Base-by-base conservation (phyloP, 2,329 filamentous ascomycete species). In the Sarocladium strictum region DNA sequence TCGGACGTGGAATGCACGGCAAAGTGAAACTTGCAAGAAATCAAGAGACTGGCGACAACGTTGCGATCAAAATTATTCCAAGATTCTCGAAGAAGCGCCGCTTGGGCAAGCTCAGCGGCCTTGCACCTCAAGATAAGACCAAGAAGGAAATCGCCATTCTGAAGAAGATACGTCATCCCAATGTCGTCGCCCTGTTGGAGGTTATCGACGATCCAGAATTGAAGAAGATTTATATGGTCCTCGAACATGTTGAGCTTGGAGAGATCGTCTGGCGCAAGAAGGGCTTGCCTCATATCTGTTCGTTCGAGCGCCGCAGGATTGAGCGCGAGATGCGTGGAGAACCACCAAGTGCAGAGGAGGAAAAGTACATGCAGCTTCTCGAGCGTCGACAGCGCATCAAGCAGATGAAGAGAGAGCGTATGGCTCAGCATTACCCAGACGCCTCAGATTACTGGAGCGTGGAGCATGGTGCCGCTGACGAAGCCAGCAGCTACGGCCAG, bases 1-100 rank as follows among this genome's bases (percentile, higher is more conserved):
- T 99, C 54, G 94, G 94, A 54, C 87, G 94, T 57, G 94, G 94
- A 52, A 90, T 96, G 64, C 94, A 99, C 68, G 94, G 94, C 65
- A 99, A 97, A 74, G 94, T 99, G 65, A 99, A 99, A 73, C 79
- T 97, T 49, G 94, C 92, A 49, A 84, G 90, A 54, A 91, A 95
- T 66, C 76, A 90, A 45, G 76, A 85, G 55, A 91, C 83, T 1
- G 80, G 81, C 58, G 85, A 89, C 53, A 86, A 87, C 66, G 93
- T 99, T 3, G 94, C 94, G 55, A 97, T 99, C 79, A 99, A 99
- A 75, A 99, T 99, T 63, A 96, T 99, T 47, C 90, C 96, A 56
- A 85, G 94, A 35, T 96, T 94, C 67, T 96, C 93, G 53, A 97
- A 96, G 74, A 90, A 90, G 63, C 85, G 92, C 55, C 88, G 93